Evolutionary conservation across 768 basidiomycete genomes (phyloP).

Genomic region (Udeniomyces megalosporus): DNA sequence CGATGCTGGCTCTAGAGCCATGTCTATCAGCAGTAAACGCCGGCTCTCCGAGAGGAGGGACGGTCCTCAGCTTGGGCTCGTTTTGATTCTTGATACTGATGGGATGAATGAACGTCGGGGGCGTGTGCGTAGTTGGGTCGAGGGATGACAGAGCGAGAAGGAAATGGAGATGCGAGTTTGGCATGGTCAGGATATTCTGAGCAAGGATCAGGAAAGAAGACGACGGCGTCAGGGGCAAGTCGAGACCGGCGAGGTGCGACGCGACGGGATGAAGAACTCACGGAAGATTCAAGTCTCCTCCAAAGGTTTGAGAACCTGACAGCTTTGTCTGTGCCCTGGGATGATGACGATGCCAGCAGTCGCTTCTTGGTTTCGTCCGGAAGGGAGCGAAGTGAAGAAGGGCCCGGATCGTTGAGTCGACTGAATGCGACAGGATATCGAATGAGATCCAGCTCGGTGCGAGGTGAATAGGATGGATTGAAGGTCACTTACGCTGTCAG

Average conservation of each 20-base stretch:
- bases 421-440: not conserved
- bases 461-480: not conserved
- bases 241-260: not conserved
- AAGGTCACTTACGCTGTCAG: not conserved
- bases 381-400: slow-evolving; percentile 4
- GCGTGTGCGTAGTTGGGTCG: not conserved
- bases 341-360: slow-evolving; percentile 3
- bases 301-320: slow-evolving; percentile 1
- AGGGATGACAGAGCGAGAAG: slow-evolving; percentile 11
- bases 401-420: slow-evolving; percentile 1
- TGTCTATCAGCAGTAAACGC: not conserved
- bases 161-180: slow-evolving; percentile 9
- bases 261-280: not conserved
- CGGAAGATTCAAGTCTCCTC: slow-evolving; percentile 3
- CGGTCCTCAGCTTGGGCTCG: not conserved
- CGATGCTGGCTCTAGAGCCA: not conserved
- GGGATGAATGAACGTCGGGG: not conserved
- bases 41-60: not conserved
- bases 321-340: slow-evolving; percentile 5
- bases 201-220: not conserved
- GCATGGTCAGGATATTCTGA: not conserved
- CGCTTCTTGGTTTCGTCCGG: slow-evolving; percentile 4
- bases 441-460: too few species aligned
- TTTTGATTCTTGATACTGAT: not conserved
- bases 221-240: not conserved